Evolutionary conservation across 441 rosid genomes (phyloP).

Genomic region (Corymbia calophylla): DNA sequence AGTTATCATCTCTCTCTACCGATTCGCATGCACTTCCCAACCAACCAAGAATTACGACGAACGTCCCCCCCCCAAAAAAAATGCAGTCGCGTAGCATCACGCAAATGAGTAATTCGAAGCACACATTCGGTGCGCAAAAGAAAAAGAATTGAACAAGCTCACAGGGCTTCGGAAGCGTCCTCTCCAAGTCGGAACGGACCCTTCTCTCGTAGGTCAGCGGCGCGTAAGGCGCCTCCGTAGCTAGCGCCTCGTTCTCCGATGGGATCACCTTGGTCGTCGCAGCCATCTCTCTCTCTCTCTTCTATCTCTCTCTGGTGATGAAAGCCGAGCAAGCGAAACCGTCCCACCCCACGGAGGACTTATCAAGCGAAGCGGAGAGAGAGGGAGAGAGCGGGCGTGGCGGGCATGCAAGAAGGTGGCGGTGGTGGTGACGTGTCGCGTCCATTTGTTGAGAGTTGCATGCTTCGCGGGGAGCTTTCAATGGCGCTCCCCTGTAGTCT

Average conservation of each 20-base stretch:
- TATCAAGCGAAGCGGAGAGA: neutral
- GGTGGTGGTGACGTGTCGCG: neutral
- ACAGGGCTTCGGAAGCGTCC: conserved; percentile 65
- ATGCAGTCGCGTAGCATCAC: neutral
- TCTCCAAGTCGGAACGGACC: conserved; percentile 53
- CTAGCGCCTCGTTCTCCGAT: conserved; percentile 42
- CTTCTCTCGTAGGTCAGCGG: conserved; percentile 57
- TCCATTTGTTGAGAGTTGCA: neutral
- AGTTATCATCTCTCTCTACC: neutral
- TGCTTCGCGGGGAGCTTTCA: neutral
- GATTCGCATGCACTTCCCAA: neutral
- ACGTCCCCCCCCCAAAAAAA: neutral
- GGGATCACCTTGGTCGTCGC: neutral
- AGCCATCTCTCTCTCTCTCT: neutral
- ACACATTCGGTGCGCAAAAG: neutral
- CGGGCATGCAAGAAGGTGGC: neutral
- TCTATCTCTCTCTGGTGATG: neutral
- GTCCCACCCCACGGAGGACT: neutral
- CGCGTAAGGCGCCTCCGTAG: conserved; percentile 55
- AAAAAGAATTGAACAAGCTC: neutral
- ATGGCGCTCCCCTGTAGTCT: neutral
- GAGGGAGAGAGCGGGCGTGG: neutral
- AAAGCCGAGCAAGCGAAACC: neutral
- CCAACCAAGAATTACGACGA: neutral
- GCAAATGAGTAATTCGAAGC: neutral